Conservation (phyloP, 495 filamentous ascomycete species). For the Neurospora cerealis region DNA sequence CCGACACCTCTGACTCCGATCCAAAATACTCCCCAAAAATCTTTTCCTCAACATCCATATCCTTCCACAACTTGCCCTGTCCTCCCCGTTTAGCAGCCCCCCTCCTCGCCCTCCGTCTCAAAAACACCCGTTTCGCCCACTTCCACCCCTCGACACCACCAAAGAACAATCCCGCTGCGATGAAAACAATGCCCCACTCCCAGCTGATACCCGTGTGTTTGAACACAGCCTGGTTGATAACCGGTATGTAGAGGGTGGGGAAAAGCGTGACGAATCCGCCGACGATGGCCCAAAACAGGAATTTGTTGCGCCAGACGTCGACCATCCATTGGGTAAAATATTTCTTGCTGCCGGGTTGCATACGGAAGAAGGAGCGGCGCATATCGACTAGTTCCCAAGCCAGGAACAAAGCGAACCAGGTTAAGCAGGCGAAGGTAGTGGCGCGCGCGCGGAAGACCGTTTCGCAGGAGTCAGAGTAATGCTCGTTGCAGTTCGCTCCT, state of each 20-base stretch:
- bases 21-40: conserved; percentile 29
- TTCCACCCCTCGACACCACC: conserved; percentile 53
- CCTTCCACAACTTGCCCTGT: conserved; percentile 17
- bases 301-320: conserved; percentile 61
- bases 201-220: conserved; percentile 61
- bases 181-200: conserved; percentile 61
- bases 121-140: conserved; percentile 37
- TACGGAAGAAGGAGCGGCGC: conserved; percentile 55
- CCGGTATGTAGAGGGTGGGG: conserved; percentile 63
- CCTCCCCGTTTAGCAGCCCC: background rate
- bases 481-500: conserved; percentile 55
- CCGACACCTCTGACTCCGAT: background rate
- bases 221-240: conserved; percentile 58
- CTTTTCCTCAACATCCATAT: conserved; percentile 30
- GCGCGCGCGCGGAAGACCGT: conserved; percentile 66
- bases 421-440: conserved; percentile 66
- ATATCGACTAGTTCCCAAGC: conserved; percentile 69
- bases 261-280: conserved; percentile 59
- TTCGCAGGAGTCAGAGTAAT: conserved; percentile 42
- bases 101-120: conserved; percentile 10
- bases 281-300: conserved; percentile 65
- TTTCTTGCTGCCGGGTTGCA: conserved; percentile 51
- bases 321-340: conserved; percentile 39
- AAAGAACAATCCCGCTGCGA: conserved; percentile 49
- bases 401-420: conserved; percentile 60